Evolutionary conservation across 257 asterid species (phyloP).

Genomic region (Plantago major): DNA sequence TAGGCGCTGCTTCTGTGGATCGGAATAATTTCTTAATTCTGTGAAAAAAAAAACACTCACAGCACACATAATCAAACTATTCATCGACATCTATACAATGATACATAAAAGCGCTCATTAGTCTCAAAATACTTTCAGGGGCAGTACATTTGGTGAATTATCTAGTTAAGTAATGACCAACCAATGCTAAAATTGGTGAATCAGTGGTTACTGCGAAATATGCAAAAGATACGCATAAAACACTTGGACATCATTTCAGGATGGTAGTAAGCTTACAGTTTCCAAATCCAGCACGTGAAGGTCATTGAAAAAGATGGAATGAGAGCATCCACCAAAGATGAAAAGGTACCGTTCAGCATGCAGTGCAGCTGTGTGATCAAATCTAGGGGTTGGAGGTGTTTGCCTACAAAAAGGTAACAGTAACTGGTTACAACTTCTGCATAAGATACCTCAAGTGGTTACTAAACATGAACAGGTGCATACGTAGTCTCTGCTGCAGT

Average conservation of each 20-base stretch:
- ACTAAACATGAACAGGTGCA: slow-evolving; percentile 24
- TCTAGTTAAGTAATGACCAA: neutral
- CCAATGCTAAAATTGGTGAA: neutral
- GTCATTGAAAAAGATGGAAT: slow-evolving; percentile 80
- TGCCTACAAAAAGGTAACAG: slow-evolving; percentile 53
- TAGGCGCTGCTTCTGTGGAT: slow-evolving; percentile 9
- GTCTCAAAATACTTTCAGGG: too few species aligned
- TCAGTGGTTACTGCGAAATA: neutral
- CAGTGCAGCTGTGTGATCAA: slow-evolving; percentile 87
- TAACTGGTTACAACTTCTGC: slow-evolving; percentile 23
- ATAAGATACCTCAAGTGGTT: slow-evolving; percentile 16
- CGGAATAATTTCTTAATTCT: neutral
- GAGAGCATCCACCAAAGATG: slow-evolving; percentile 97
- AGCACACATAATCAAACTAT: neutral
- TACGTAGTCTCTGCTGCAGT: slow-evolving; percentile 73
- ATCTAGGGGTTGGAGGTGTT: slow-evolving; percentile 90
- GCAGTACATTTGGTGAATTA: neutral
- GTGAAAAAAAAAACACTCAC: slow-evolving; percentile 5
- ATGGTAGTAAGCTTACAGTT: slow-evolving; percentile 52
- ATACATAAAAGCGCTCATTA: too few species aligned
- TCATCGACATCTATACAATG: too few species aligned
- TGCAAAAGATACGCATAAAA: slow-evolving; percentile 9
- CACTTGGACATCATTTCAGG: slow-evolving; percentile 14
- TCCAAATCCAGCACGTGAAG: slow-evolving; percentile 90
- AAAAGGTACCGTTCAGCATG: slow-evolving; percentile 81